Percentiles rank a stretch among this genome's conserved stretches.
phyloP scores from a whole-genome alignment of 148 eudicot species.

The Chenopodium formosanum region DNA sequence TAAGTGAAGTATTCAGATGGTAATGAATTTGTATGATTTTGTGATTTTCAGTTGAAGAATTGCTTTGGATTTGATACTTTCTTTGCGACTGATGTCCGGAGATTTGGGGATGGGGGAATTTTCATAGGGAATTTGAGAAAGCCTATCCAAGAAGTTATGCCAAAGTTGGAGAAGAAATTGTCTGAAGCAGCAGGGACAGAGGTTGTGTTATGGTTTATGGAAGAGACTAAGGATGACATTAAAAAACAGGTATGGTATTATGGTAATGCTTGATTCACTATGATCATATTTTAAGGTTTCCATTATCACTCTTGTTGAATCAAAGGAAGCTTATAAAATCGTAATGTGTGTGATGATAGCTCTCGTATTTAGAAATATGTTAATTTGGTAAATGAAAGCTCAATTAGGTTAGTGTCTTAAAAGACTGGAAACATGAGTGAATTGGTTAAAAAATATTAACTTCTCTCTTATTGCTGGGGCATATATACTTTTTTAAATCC shows the following conservation, averaged over 20 bases:
- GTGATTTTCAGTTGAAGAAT: constrained; percentile 56
- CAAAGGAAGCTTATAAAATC: background rate
- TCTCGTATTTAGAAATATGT: background rate
- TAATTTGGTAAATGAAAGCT: background rate
- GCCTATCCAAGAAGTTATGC: constrained; percentile 82
- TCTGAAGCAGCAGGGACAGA: constrained; percentile 89
- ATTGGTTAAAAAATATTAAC: background rate
- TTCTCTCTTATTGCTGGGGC: background rate
- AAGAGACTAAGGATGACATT: constrained; percentile 82
- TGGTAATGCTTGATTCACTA: background rate
- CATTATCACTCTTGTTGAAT: background rate
- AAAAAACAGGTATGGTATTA: constrained; percentile 64
- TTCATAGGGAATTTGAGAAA: constrained; percentile 88
- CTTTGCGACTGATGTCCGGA: constrained; percentile 85
- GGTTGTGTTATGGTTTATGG: constrained; percentile 90
- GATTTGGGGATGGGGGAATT: constrained; percentile 98
- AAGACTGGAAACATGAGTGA: background rate
- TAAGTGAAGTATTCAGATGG: background rate
- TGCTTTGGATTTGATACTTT: constrained; percentile 93
- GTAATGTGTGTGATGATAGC: background rate
- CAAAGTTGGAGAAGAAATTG: constrained; percentile 74
- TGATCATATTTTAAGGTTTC: background rate
- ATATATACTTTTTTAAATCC: background rate
- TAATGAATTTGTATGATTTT: constrained; percentile 3
- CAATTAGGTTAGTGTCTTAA: background rate